Evolutionary conservation across 2,329 filamentous ascomycete genomes (phyloP).

Genomic region (Cladosporium oxysporum): DNA sequence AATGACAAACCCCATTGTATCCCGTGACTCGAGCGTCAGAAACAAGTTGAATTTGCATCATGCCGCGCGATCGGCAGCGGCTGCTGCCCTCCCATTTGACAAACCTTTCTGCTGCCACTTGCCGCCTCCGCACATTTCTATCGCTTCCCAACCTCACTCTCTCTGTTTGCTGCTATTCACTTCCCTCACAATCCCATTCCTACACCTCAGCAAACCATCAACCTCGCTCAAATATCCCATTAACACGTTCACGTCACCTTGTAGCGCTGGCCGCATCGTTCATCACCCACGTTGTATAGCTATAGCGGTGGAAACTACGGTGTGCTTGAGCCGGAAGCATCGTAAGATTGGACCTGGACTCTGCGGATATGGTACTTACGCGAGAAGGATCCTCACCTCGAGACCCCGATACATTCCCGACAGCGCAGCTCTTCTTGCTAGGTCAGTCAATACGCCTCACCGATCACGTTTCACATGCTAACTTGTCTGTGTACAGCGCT

Average conservation of each 20-base stretch:
- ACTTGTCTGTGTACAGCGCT: constrained; percentile 62
- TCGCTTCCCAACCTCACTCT: constrained; percentile 5
- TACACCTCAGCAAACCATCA: no score
- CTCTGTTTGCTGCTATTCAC: background rate
- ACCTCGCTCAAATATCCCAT: background rate
- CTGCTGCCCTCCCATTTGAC: constrained; percentile 14
- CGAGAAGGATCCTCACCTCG: constrained; percentile 54
- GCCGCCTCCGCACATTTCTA: background rate
- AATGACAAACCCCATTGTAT: background rate
- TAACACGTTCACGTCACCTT: background rate
- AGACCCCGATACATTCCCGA: constrained; percentile 75
- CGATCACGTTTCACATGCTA: background rate
- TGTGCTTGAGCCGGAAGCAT: constrained; percentile 20
- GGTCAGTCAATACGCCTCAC: constrained; percentile 57
- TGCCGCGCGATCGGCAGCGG: constrained; percentile 12
- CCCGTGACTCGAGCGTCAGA: background rate
- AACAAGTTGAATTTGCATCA: constrained; percentile 7
- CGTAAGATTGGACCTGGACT: constrained; percentile 27
- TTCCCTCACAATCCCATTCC: background rate
- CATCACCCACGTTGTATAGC: background rate
- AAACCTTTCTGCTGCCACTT: background rate
- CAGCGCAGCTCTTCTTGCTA: constrained; percentile 78
- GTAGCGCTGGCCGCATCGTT: constrained; percentile 5
- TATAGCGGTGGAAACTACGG: constrained; percentile 13
- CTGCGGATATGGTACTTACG: constrained; percentile 58